Evolutionary conservation across 2,329 filamentous ascomycete species (phyloP), one percentile per base, ranked within the genome.

Genomic region (Lachnellula subtilissima): DNA sequence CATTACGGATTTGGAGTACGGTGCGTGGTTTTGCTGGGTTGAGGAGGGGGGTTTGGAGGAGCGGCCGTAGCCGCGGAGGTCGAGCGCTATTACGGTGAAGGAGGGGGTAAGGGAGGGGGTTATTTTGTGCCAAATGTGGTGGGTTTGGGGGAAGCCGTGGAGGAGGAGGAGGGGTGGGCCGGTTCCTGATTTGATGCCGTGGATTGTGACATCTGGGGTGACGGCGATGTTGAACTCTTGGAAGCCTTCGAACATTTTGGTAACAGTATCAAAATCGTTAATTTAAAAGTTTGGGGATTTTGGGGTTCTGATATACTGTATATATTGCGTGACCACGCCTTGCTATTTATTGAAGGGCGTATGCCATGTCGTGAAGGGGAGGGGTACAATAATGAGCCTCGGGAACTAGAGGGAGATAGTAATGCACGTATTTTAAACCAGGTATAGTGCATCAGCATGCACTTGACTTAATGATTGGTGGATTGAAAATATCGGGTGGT

Each of bases 81-180:
- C 79, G 2, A 78, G 66, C 2, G 75, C 64, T 3, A 82, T 63
- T 4, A 81, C 60, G 0, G 70, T 75, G 69, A 74, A 81, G 2
- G 61, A 61, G 12, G 66, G 61, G 0, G 67, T 61, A 1, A 82
- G 71, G 22, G 68, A 64, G 0, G 73, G 72, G 0, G 73, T 70
- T 1, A 81, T 66, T 5, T 67, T 66, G 64, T 81, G 77, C 79
- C 79, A 82, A 17, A 81, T 80, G 57, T 76, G 75, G 17, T 73
- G 71, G 4, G 72, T 80, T 63, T 82, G 78, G 0, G 79, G 79
- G 60, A 77, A 82, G 37, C 78, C 79, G 53, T 81, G 78, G 6
- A 81, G 67, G 7, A 81, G 69, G 14, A 76, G 69, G 6, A 81
- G 70, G 0, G 76, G 72, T 0, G 74, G 76, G 0, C 68, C 55